phyloP scores from a whole-genome alignment of 2,329 filamentous ascomycete species.

The Colletotrichum sp. region DNA sequence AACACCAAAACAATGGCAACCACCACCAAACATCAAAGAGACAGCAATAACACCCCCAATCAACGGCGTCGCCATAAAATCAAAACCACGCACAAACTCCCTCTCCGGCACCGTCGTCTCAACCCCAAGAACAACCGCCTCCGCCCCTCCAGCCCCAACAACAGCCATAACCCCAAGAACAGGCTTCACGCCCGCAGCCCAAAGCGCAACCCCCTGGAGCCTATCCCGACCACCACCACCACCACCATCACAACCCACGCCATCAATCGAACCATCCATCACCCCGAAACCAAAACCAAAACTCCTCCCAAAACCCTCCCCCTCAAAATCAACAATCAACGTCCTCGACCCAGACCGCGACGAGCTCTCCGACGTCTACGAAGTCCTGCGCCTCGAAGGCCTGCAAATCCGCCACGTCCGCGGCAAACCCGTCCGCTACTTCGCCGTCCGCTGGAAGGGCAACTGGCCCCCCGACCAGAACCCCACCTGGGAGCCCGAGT shows the following conservation, averaged over 20 bases:
- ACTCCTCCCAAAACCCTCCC: not conserved
- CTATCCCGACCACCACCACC: not conserved
- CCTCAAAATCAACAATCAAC: not conserved
- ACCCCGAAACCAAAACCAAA: not conserved
- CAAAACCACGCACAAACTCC: not conserved
- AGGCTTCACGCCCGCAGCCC: constrained; percentile 2
- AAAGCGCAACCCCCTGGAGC: not conserved
- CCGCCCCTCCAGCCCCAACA: not conserved
- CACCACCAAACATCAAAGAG: not conserved
- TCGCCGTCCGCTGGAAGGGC: constrained; percentile 61
- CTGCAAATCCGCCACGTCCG: constrained; percentile 41
- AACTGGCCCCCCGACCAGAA: constrained; percentile 62
- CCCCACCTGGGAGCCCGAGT: constrained; percentile 62
- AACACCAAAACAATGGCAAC: not conserved
- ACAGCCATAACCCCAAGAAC: not conserved
- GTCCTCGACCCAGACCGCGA: constrained; percentile 11
- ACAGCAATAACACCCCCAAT: not conserved
- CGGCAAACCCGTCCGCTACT: constrained; percentile 44
- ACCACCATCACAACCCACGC: not conserved
- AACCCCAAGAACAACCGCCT: not conserved
- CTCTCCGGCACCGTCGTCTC: not conserved
- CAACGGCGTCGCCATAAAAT: not conserved
- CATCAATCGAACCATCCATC: not conserved
- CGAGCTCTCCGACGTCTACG: constrained; percentile 36
- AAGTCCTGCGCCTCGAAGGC: constrained; percentile 50